Conservation (phyloP, 2,329 filamentous ascomycete genomes). For the Fusarium oligoseptatum region DNA sequence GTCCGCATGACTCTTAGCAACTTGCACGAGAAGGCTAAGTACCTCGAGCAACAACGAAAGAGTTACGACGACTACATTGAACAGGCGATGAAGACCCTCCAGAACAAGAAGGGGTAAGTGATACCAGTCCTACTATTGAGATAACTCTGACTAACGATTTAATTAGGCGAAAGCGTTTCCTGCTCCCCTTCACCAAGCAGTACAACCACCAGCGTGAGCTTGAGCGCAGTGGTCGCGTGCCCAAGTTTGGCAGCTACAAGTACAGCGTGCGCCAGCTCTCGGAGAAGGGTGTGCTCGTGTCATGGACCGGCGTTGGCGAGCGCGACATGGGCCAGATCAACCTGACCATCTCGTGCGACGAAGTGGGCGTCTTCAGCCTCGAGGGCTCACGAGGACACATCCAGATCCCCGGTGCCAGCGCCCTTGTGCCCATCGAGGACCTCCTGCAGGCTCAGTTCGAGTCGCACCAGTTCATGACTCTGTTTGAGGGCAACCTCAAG, state of each 20-base stretch:
- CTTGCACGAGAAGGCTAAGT: conserved; percentile 87
- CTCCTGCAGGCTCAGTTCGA: conserved; percentile 97
- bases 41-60: conserved; percentile 94
- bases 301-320: conserved; percentile 88
- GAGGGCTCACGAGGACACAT: conserved; percentile 93
- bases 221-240: conserved; percentile 89
- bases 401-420: conserved; percentile 94
- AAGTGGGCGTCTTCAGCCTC: conserved; percentile 93
- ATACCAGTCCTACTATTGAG: not conserved
- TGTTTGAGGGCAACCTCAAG: conserved; percentile 87
- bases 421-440: conserved; percentile 90
- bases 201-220: conserved; percentile 99
- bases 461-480: conserved; percentile 93
- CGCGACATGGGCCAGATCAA: conserved; percentile 92
- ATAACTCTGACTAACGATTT: conserved; percentile 30
- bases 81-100: conserved; percentile 95
- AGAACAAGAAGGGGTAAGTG: conserved; percentile 90
- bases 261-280: conserved; percentile 90
- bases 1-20: conserved; percentile 81
- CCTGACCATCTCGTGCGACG: conserved; percentile 92
- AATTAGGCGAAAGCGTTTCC: conserved; percentile 86
- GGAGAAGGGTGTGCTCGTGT: conserved; percentile 93
- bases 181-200: conserved; percentile 97
- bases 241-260: conserved; percentile 98
- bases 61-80: conserved; percentile 99